Base-by-base conservation (phyloP, 352 stramenopile genomes). In the Poterioochromonas sp. region DNA sequence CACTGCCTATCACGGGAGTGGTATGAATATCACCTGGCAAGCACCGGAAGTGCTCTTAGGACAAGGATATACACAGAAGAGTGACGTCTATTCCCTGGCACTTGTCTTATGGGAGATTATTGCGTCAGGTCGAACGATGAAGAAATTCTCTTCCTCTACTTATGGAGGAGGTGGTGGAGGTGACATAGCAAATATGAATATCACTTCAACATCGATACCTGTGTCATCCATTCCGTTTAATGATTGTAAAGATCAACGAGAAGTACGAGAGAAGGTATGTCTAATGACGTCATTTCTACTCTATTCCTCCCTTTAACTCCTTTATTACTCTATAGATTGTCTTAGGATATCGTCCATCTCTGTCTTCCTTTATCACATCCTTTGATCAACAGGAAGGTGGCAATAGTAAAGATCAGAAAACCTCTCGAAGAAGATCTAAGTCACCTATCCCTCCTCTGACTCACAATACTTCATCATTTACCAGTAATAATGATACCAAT, bases 81-180 rank as follows among this genome's bases (percentile, higher is more conserved):
- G 37, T 51, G 65, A 74, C 40, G 29, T 74, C 2, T 74, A 74
- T 54, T 74, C 65, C 2, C n/a, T 74, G 15, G 37, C 2, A 3
- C 40, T 74, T 2, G 65, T 74, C 11, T 54, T 74, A 5, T 74
- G 65, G 65, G 63, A 73, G 37, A 73, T 73, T 26, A 40, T 73
- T 29, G 29, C 63, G 3, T 8, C 29, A 12, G 37, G 63, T 26
- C 29, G 29, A 26, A 11, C 18, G 11, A 32, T 35, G 29, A 40
- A 73, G 63, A 73, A 73, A 5, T 73, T 51, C 35, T 35, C 63
- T 5, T 41, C 8, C 26, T 29, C 29, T 32, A 68, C 12, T 11
- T 8, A 11, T 32, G 58, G 47, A 15, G 26, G 47, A 15, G 47
- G 47, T 26, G 47, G 47, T 58, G 47, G 47, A 15, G 47, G 47